Evolutionary conservation across 1,284 basidiomycete genomes (phyloP), one percentile per base, ranked within the genome.

Genomic region (Naganishia sp.): DNA sequence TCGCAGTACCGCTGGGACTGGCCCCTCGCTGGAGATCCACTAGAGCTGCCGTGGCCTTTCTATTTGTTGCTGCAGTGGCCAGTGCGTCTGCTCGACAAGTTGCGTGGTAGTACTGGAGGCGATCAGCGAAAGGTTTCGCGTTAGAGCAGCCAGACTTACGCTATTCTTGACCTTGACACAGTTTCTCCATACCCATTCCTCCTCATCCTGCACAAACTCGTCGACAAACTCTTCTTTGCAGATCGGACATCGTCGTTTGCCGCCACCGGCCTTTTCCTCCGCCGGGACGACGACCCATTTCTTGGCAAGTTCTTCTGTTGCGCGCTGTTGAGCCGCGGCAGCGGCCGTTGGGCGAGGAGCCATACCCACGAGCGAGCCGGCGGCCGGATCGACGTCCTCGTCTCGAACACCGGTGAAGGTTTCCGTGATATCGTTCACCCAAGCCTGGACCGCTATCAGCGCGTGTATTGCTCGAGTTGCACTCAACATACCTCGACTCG

Each of bases 141-240:
- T 2, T 28, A 5, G 1, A 5, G 28, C 39, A 39, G 4, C 6
- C 45, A 1, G 10, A 42, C 62, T 46, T 43, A 63, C 62, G 42
- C 43, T 49, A 23, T 53, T 55, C 52, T 53, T 53, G 21, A 63
- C 51, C 28, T 49, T 63, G 31, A 65, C 63, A 46, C 52, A 55
- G 76, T 99, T 97, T 73, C 85, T 85, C 92, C 94, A 99, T 21
- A 98, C 89, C 94, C 95, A 99, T 72, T 98, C 96, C 81, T 99
- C 96, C 69, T 96, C 94, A 64, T 97, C 94, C 76, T 99, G 94
- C 67, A 88, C 82, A 80, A 92, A 98, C 80, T 98, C 95, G 70
- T 88, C 87, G 82, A 92, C 92, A 79, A 99, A 85, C 63, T 79
- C 80, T 79, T 99, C 96, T 83, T 97, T 96, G 86, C 96, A 99